Evolutionary conservation across 2,329 filamentous ascomycete genomes (phyloP).

Genomic region (Cylindrodendrum hubeiense): DNA sequence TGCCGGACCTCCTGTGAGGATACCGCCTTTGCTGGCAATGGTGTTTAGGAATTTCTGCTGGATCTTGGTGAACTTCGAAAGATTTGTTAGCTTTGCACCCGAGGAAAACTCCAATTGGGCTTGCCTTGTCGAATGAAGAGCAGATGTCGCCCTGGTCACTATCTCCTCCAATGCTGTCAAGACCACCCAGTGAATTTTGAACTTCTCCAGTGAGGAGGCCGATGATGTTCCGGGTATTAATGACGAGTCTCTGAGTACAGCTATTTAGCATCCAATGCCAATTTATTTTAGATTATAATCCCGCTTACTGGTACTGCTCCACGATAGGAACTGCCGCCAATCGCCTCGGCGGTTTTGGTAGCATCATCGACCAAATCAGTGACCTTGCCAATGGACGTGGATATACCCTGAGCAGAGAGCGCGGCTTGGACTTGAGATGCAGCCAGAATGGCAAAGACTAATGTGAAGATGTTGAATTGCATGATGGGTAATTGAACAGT

Average conservation of each 20-base stretch:
- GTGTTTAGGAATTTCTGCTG: background rate
- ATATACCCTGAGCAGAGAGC: background rate
- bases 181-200: background rate
- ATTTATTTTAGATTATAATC: too few relatives aligned
- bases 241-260: background rate
- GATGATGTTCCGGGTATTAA: background rate
- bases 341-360: background rate
- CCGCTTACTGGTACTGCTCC: background rate
- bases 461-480: background rate
- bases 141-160: background rate
- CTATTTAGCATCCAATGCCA: background rate
- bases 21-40: background rate
- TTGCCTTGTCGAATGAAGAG: background rate
- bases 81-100: background rate
- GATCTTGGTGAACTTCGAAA: background rate
- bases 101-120: background rate
- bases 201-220: background rate
- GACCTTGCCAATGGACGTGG: background rate
- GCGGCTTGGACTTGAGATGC: background rate
- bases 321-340: background rate
- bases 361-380: background rate
- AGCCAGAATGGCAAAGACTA: background rate
- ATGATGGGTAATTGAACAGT: background rate
- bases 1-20: background rate
- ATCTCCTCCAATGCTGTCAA: background rate